Percentiles rank a stretch among this genome's conserved stretches.
These are phyloP conservation scores for Calocybe gangraenosa DNA, from an alignment of 768 basidiomycete genomes.

Conservation along the genomic window DNA sequence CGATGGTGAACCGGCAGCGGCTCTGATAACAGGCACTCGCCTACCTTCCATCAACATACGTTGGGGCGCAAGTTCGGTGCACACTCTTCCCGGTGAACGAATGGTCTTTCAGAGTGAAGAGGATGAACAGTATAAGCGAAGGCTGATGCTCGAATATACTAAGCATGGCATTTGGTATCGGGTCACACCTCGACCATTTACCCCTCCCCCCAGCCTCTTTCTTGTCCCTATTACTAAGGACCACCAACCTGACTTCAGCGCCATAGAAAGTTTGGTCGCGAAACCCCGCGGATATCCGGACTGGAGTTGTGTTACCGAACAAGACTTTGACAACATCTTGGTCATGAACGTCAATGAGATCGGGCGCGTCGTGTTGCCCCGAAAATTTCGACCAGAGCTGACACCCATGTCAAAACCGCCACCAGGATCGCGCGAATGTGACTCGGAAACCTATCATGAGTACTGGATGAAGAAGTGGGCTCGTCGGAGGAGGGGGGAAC, in stretches of 20 bases:
- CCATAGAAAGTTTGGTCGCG: conserved; percentile 46
- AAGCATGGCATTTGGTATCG: conserved; percentile 56
- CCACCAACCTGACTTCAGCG: conserved; percentile 51
- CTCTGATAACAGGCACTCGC: conserved; percentile 62
- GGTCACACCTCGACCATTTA: conserved; percentile 55
- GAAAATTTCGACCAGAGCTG: conserved; percentile 58
- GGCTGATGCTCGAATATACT: conserved; percentile 64
- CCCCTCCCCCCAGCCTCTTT: conserved; percentile 51
- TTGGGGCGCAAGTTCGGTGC: conserved; percentile 29
- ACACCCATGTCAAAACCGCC: conserved; percentile 58
- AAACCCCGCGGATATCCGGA: conserved; percentile 48
- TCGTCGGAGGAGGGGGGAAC: conserved; percentile 32
- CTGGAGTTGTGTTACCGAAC: conserved; percentile 51
- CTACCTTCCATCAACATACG: conserved; percentile 45
- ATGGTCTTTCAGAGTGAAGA: conserved; percentile 36
- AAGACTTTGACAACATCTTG: conserved; percentile 45
- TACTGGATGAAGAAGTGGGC: conserved; percentile 57
- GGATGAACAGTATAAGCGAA: conserved; percentile 43
- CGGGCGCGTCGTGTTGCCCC: conserved; percentile 55
- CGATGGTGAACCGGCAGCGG: conserved; percentile 47
- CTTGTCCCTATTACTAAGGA: conserved; percentile 59
- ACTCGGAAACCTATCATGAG: conserved; percentile 50
- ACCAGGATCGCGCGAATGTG: conserved; percentile 44
- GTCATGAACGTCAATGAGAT: conserved; percentile 51
- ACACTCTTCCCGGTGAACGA: conserved; percentile 25